These are phyloP conservation scores for Zymoseptoria brevis DNA, from an alignment of 2,329 filamentous ascomycete species.

Conservation along the genomic window DNA sequence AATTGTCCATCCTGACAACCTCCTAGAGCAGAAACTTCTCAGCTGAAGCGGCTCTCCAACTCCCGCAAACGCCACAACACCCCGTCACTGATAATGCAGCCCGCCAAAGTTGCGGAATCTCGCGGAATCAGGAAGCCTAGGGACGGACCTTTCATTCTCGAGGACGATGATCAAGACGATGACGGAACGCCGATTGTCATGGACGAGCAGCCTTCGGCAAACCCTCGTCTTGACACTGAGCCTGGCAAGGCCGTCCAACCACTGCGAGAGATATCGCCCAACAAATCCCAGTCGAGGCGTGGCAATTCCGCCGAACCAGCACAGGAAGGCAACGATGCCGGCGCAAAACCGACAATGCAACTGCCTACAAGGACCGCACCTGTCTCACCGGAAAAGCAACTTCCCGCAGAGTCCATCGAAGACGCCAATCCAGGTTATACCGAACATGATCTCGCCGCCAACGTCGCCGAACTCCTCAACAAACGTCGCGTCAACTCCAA, in stretches of 20 bases:
- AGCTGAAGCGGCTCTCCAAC: constrained; percentile 25
- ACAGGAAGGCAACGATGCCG: constrained; percentile 7
- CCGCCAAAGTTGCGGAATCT: not conserved
- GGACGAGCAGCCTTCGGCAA: not conserved
- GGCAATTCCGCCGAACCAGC: not conserved
- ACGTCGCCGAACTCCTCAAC: constrained; percentile 19
- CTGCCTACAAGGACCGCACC: not conserved
- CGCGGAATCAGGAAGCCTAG: constrained; percentile 3
- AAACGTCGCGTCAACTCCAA: constrained; percentile 6
- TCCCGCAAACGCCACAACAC: constrained; percentile 24
- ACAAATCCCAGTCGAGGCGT: constrained; percentile 13
- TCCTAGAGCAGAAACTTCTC: constrained; percentile 10
- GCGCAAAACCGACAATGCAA: not conserved
- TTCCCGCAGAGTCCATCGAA: not conserved
- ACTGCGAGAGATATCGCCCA: constrained; percentile 25
- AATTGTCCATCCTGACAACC: constrained; percentile 7
- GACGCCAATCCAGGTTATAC: constrained; percentile 11
- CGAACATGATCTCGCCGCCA: constrained; percentile 14
- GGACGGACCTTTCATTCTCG: constrained; percentile 22
- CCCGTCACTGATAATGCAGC: constrained; percentile 21
- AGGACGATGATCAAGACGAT: constrained; percentile 24
- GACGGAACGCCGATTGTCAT: constrained; percentile 2
- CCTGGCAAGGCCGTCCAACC: not conserved
- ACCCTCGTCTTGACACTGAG: not conserved
- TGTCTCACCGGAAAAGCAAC: not conserved